Base-by-base conservation (phyloP, 1,139 yeast genomes). In the Yamadazyma spencermartinsiae region DNA sequence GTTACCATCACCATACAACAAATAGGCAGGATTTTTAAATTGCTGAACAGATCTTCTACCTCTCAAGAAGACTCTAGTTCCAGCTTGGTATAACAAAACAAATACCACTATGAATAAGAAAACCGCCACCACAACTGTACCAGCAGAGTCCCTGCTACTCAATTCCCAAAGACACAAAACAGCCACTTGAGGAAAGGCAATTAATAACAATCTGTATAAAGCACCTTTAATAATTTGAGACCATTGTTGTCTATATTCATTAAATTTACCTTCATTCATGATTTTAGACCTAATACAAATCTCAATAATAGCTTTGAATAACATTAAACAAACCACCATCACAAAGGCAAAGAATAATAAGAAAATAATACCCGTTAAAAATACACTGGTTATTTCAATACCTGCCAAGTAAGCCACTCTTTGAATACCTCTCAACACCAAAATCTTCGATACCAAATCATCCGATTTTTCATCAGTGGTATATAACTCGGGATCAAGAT, bases 11-110 rank as follows among this genome's bases (percentile, higher is more conserved):
- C 98, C 96, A 58, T 78, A 92, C 45, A 92, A 72, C 46, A 90
- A 72, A 58, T 88, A 92, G 1, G 98, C 98, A 0, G 98, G 96
- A 54, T 90, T 92, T 58, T 86, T 84, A 68, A 82, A 88, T 46
- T 85, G 73, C 44, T 73, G 71, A 23, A 76, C 72, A 0, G 97
- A 89, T 48, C 76, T 75, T 45, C 82, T 70, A 18, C 97, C 98
- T 49, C 82, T 73, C 13, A 76, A 49, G 37, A 84, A 65, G 13
- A 90, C 95, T 55, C 86, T 78, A 28, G 71, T 58, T 1, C 94
- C 78, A 7, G 96, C 97, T 60, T 82, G 90, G 11, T 71, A 64
- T 46, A 92, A 68, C 37, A 92, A 70, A 1, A 74, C 76, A 14
- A 80, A 52, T 6, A 81, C 67, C 31, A 85, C 67, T 4, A 76